Evolutionary conservation across 331 rosid species (phyloP).

Genomic region (Ulmus americana): DNA sequence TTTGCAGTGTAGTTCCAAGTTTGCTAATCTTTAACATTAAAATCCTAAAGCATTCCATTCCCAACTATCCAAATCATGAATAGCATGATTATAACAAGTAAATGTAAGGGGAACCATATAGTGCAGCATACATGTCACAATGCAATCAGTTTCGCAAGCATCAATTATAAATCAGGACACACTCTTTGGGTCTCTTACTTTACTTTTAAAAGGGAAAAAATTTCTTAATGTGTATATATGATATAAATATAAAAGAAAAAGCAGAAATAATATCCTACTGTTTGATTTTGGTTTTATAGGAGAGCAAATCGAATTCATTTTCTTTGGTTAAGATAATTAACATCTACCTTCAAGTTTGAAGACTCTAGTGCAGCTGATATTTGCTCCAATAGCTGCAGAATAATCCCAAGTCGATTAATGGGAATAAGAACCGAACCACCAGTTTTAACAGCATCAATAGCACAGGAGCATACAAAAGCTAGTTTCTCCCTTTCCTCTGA

Average conservation of each 20-base stretch:
- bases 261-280: no score
- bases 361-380: slow-evolving; percentile 51
- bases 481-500: slow-evolving; percentile 61
- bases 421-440: slow-evolving; percentile 92
- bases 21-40: not conserved
- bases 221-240: no score
- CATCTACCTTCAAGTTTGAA: slow-evolving; percentile 50
- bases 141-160: not conserved
- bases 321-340: not conserved
- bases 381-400: slow-evolving; percentile 74
- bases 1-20: not conserved
- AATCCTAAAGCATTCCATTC: no score
- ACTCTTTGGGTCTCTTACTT: not conserved
- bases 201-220: not conserved
- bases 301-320: not conserved
- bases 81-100: not conserved
- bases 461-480: slow-evolving; percentile 51
- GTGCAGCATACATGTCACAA: not conserved
- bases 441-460: slow-evolving; percentile 48
- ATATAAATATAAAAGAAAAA: no score
- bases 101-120: not conserved
- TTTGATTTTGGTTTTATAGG: not conserved
- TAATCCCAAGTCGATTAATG: slow-evolving; percentile 46
- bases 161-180: not conserved
- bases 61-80: not conserved